Base-by-base conservation (phyloP, 2,329 filamentous ascomycete species). In the Microcyclospora pomicola region DNA sequence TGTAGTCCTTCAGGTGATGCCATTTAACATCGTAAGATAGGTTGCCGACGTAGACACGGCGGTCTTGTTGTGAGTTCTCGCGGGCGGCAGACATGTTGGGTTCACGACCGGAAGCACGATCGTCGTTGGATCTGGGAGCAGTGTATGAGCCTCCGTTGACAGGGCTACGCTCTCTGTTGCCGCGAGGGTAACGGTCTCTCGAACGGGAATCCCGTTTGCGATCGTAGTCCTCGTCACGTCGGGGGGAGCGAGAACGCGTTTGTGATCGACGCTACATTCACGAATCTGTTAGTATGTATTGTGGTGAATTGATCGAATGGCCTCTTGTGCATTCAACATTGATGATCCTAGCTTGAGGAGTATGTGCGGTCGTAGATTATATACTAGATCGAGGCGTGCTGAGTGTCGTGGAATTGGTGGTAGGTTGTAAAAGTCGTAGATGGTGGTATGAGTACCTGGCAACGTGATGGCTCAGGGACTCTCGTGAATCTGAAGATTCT, bases 1-100 rank as follows among this genome's bases (percentile, higher is more conserved):
- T 98, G 62, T 96, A 96, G 70, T 98, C 91, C 72, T 98, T 98
- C 47, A 98, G 77, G 59, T 96, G 91, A 71, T 96, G 88, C 91
- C 91, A 98, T 72, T 98, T 98, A 63, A 98, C 91, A 72, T 98
- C 91, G 71, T 98, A 98, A 35, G 87, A 91, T 53, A 98, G 74
- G 62, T 98, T 98, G 65, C 91, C 91, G 61, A 98, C 91, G 63
- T 98, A 98, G 75, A 98, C 91, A 51, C 91, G 87, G 59, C 91
- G 88, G 72, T 98, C 91, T 67, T 98, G 91, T 63, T 96, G 91
- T 45, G 91, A 96, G 33, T 83, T 82, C 59, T 96, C 91, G 59
- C 86, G 80, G 54, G 95, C 80, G 59, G 77, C 86, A 65, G 78
- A 81, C 84, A 96, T 92, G 85, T 93, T 95, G 62, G 86, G 80